Evolutionary conservation across 2,329 filamentous ascomycete genomes (phyloP), one percentile per base, ranked within the genome.

Genomic region (Cercospora sesami): DNA sequence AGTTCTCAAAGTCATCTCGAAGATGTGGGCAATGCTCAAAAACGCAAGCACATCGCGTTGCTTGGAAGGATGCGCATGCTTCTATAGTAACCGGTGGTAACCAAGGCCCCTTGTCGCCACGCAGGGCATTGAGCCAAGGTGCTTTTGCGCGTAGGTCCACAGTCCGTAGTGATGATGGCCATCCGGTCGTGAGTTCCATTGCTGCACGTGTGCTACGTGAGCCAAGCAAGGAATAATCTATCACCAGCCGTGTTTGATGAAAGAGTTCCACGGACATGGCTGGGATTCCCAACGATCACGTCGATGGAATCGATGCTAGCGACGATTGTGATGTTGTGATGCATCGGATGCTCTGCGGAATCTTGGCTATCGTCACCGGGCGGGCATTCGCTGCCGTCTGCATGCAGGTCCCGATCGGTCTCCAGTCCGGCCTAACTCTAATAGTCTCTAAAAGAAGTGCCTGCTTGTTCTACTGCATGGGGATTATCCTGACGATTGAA

Each of bases 201-300:
- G 28, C 60, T 5, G 33, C 1, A 28, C 8, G 8, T 18, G 39
- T 62, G 60, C 60, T 48, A 62, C 60, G 60, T 62, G 60, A 62
- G 60, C 60, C 60, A 62, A 62, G 60, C 33, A 62, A 62, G 60
- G 42, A 18, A 48, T 23, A 51, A 62, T 62, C 39, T 48, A 62
- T 51, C 60, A 48, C 23, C 36, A 48, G 26, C 26, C 18, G 60
- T 16, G 16, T 18, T 33, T 39, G 9, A 48, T 30, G 36, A n/a
- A 58, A 12, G 21, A 31, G 58, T 10, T 39, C 33, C 58, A 51
- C 60, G 36, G 59, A 31, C 33, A 14, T 42, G 59, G 59, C 36
- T 61, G 21, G 45, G 5, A 2, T 23, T 26, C 6, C 16, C 23
- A 30, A 8, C n/a, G 48, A 55, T 55, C 48, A 28, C 21, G 60